A percentile compares a stretch with the other conserved stretches of the same genome.
Conservation (phyloP, 2,329 filamentous ascomycete genomes). For the Stagonosporopsis tanaceti region DNA sequence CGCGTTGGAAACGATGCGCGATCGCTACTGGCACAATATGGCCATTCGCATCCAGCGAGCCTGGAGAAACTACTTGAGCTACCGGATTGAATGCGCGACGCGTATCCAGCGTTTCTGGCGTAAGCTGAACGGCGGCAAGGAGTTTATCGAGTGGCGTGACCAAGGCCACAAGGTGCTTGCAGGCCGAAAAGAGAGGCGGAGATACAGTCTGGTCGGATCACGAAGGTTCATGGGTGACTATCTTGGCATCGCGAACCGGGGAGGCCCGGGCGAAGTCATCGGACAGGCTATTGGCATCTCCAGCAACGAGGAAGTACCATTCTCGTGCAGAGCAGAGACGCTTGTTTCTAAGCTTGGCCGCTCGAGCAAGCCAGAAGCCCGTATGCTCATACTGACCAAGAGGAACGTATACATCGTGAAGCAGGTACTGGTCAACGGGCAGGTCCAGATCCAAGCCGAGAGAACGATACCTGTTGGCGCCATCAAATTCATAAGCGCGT, state of each 20-base stretch:
- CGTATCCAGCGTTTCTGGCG: slow-evolving; percentile 96
- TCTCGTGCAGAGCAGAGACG: slow-evolving; percentile 90
- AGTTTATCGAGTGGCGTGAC: slow-evolving; percentile 87
- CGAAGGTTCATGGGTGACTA: slow-evolving; percentile 95
- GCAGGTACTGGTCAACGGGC: slow-evolving; percentile 81
- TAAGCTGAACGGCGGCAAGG: slow-evolving; percentile 87
- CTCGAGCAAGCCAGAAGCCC: slow-evolving; percentile 90
- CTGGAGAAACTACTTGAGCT: slow-evolving; percentile 95
- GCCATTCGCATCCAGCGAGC: slow-evolving; percentile 95
- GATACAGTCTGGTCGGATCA: slow-evolving; percentile 90
- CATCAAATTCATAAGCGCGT: slow-evolving; percentile 86
- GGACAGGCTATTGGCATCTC: slow-evolving; percentile 76
- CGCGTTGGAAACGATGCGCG: slow-evolving; percentile 95
- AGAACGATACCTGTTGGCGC: slow-evolving; percentile 82
- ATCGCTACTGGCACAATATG: slow-evolving; percentile 99
- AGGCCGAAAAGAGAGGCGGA: slow-evolving; percentile 86
- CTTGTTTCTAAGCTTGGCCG: slow-evolving; percentile 94
- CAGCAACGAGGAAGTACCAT: slow-evolving; percentile 77
- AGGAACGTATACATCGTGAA: slow-evolving; percentile 89
- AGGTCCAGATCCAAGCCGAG: slow-evolving; percentile 82
- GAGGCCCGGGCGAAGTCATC: slow-evolving; percentile 82
- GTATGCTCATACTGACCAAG: slow-evolving; percentile 83
- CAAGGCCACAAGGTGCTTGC: slow-evolving; percentile 83
- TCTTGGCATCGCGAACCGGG: slow-evolving; percentile 81
- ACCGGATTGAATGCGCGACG: slow-evolving; percentile 89